These are phyloP conservation scores for Bretziella fagacearum DNA, from an alignment of 2,329 filamentous ascomycete species.

Conservation along the genomic window DNA sequence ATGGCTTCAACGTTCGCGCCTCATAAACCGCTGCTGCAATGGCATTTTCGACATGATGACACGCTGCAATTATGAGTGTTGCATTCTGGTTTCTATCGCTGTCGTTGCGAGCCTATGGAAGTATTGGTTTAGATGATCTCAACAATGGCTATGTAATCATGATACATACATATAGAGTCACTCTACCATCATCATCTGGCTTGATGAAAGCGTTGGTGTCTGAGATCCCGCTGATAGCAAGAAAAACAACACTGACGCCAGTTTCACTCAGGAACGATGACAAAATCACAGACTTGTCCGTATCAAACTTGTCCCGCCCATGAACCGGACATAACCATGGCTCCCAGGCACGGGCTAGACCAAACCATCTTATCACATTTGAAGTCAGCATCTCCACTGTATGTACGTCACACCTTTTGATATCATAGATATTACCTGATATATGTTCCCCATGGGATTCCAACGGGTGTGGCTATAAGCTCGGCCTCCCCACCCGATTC, in stretches of 20 bases:
- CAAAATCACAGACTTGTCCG: slow-evolving; percentile 64
- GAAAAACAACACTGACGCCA: slow-evolving; percentile 58
- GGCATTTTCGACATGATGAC: slow-evolving; percentile 56
- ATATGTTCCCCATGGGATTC: slow-evolving; percentile 41
- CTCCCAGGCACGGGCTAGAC: slow-evolving; percentile 59
- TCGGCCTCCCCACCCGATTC: slow-evolving; percentile 42
- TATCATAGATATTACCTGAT: slow-evolving; percentile 27
- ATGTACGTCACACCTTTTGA: no score
- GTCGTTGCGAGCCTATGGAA: slow-evolving; percentile 47
- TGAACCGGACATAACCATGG: slow-evolving; percentile 86
- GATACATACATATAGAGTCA: slow-evolving; percentile 46
- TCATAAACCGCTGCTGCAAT: slow-evolving; percentile 75
- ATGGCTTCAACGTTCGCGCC: slow-evolving; percentile 37
- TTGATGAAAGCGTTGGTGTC: slow-evolving; percentile 54
- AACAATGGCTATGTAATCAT: neutral
- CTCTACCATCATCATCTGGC: slow-evolving; percentile 44
- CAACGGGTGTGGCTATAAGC: slow-evolving; percentile 39
- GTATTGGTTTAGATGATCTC: neutral
- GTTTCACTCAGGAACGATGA: slow-evolving; percentile 57
- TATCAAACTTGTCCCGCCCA: slow-evolving; percentile 45
- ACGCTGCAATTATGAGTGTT: slow-evolving; percentile 52
- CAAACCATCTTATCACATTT: slow-evolving; percentile 60
- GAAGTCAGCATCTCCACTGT: no score
- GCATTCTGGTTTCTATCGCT: slow-evolving; percentile 35
- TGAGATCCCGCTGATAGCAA: slow-evolving; percentile 59